Percentiles rank a stretch among this genome's conserved stretches.
Conservation (phyloP, 345 rosid species). For the Boechera retrofracta region DNA sequence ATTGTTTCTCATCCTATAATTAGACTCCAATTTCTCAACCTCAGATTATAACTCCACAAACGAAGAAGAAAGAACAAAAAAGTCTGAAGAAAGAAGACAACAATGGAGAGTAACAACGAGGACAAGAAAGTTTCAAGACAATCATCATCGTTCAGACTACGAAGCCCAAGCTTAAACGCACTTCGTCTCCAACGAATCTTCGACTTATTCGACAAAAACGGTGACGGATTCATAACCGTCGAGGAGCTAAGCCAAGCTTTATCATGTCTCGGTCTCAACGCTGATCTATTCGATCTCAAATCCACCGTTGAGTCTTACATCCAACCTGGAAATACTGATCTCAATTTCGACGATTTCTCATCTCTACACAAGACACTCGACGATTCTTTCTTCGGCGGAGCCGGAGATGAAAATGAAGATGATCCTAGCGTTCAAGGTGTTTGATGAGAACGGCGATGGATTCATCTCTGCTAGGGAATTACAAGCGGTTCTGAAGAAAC, state of each 20-base stretch:
- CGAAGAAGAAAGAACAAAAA: not conserved
- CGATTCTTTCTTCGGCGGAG: constrained; percentile 50
- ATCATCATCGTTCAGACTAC: constrained; percentile 61
- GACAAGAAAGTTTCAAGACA: constrained; percentile 15
- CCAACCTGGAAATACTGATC: constrained; percentile 60
- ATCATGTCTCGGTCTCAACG: constrained; percentile 63
- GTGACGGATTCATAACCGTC: constrained; percentile 71
- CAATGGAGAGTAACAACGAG: constrained; percentile 25
- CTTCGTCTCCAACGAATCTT: constrained; percentile 79
- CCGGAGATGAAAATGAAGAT: not conserved
- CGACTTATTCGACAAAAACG: constrained; percentile 81
- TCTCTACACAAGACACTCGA: constrained; percentile 67
- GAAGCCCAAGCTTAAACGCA: constrained; percentile 65
- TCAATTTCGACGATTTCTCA: constrained; percentile 72
- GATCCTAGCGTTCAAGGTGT: constrained; percentile 78
- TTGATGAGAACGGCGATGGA: constrained; percentile 90
- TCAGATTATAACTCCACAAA: constrained; percentile 28
- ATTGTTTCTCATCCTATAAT: constrained; percentile 38
- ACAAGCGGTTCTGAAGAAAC: constrained; percentile 70
- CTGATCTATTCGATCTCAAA: constrained; percentile 63
- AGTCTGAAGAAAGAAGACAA: not conserved
- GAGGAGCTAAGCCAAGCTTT: constrained; percentile 75
- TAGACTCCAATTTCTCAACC: constrained; percentile 18
- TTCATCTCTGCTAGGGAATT: constrained; percentile 80
- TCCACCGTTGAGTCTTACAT: constrained; percentile 60